Base-by-base conservation (phyloP, 169 alveolate genomes). In the Plasmodium knowlesi region DNA sequence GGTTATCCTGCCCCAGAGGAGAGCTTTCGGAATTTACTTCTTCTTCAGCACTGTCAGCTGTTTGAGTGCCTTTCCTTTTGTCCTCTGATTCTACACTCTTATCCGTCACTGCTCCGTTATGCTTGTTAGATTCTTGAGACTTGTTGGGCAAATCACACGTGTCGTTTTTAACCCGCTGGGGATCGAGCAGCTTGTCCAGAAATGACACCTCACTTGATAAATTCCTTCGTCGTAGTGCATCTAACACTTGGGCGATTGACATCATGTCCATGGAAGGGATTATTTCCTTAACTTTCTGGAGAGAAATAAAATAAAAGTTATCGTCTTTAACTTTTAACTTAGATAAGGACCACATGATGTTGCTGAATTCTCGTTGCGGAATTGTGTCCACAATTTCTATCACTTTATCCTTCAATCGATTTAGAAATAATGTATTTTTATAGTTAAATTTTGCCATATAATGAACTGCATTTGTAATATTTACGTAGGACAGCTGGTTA, bases 361-460 rank as follows among this genome's bases (percentile, higher is more conserved):
- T 91, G 43, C 95, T 91, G 54, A 91, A 82, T 82, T 91, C 95
- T 41, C 95, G 82, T 73, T 91, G 95, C 16, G 95, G 95, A 72
- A 91, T 91, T 12, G 28, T 61, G 41, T 91, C 95, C 43, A 91
- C 74, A 25, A 91, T 81, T 91, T 80, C 85, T 9, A 72, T 71
- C n/a, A 91, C 84, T 41, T 72, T 91, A 19, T 91, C 37, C 76
- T 91, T 91, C 67, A 91, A 74, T 81, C 82, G 83, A 30, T 81
- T 80, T 81, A 91, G 30, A 82, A 91, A 91, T 4, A n/a, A 25
- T 30, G 10, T 53, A 82, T 91, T 91, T 32, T 70, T 74, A 78
- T 91, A 82, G 74, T 91, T 91, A 71, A 91, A 91, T 81, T 91
- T 91, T n/a, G 95, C 95, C 95, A 91, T 91, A 39, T 91, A 91